A percentile compares a stretch with the other conserved stretches of the same genome.
Evolutionary conservation across 2,329 filamentous ascomycete species (phyloP).

Genomic region (Colletotrichum sp.): DNA sequence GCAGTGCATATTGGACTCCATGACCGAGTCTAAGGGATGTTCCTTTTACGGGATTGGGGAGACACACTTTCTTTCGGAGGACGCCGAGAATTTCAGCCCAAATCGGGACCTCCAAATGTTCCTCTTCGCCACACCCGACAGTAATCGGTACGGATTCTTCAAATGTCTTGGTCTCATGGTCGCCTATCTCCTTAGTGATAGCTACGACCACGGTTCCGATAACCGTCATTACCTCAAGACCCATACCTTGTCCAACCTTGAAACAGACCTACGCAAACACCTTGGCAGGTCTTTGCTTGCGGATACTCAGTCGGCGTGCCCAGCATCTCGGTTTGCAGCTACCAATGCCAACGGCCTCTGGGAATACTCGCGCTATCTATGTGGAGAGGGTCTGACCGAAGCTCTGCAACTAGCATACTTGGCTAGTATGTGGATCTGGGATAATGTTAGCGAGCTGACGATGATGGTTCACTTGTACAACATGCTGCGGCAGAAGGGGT

Average conservation of each 20-base stretch:
- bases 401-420: slow-evolving; percentile 43
- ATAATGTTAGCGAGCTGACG: slow-evolving; percentile 37
- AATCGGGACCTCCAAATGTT: neutral
- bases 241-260: neutral
- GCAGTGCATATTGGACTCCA: slow-evolving; percentile 53
- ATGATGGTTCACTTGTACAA: slow-evolving; percentile 50
- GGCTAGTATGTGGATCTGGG: slow-evolving; percentile 40
- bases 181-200: neutral
- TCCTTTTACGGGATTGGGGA: slow-evolving; percentile 26
- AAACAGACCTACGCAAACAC: neutral
- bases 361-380: slow-evolving; percentile 53
- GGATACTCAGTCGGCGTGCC: slow-evolving; percentile 20
- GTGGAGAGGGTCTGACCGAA: slow-evolving; percentile 48
- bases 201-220: neutral
- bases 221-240: neutral
- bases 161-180: neutral
- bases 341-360: slow-evolving; percentile 48
- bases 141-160: neutral
- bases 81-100: neutral
- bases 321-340: slow-evolving; percentile 44
- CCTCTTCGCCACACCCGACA: neutral
- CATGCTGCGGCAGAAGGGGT: slow-evolving; percentile 46
- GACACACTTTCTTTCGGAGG: neutral
- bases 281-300: neutral
- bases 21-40: slow-evolving; percentile 49